Evolutionary conservation across 805 yeast genomes (phyloP).

Genomic region (Candida chauliodis): DNA sequence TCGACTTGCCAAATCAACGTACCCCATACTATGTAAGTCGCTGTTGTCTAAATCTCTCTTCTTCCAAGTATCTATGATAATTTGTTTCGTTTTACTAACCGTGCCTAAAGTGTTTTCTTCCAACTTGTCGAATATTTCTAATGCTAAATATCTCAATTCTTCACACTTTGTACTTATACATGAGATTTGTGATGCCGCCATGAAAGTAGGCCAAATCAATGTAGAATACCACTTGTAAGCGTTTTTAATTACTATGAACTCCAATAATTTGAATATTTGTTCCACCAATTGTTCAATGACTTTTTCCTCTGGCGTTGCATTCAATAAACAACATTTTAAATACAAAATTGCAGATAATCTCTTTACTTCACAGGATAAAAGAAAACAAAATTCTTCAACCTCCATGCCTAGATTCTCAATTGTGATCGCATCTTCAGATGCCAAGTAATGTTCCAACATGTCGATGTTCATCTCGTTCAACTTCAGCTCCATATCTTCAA

Average conservation of each 20-base stretch:
- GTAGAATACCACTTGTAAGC: conserved; percentile 28
- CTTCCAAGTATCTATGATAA: conserved; percentile 25
- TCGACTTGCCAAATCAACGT: conserved; percentile 6
- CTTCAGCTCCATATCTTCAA: conserved; percentile 14
- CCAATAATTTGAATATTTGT: conserved; percentile 17
- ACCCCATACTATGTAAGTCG: conserved; percentile 18
- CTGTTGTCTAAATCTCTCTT: conserved; percentile 21
- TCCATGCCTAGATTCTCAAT: conserved; percentile 7
- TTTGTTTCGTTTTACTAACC: conserved; percentile 20
- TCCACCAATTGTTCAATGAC: conserved; percentile 15
- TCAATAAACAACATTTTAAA: conserved; percentile 24
- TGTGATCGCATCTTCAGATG: neutral
- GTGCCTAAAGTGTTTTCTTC: conserved; percentile 25
- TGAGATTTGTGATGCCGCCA: conserved; percentile 25
- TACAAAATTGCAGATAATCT: conserved; percentile 21
- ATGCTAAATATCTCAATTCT: conserved; percentile 20
- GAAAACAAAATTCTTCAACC: conserved; percentile 22
- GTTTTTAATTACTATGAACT: conserved; percentile 22
- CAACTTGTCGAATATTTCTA: conserved; percentile 22
- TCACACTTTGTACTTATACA: conserved; percentile 21
- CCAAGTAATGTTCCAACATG: conserved; percentile 11
- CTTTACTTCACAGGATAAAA: conserved; percentile 26
- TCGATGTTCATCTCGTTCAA: conserved; percentile 15
- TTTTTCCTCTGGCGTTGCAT: conserved; percentile 20
- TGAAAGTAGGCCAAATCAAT: conserved; percentile 27